These are phyloP conservation scores for Tetrapisispora fleetii DNA, from an alignment of 805 yeast species.

Conservation along the genomic window DNA sequence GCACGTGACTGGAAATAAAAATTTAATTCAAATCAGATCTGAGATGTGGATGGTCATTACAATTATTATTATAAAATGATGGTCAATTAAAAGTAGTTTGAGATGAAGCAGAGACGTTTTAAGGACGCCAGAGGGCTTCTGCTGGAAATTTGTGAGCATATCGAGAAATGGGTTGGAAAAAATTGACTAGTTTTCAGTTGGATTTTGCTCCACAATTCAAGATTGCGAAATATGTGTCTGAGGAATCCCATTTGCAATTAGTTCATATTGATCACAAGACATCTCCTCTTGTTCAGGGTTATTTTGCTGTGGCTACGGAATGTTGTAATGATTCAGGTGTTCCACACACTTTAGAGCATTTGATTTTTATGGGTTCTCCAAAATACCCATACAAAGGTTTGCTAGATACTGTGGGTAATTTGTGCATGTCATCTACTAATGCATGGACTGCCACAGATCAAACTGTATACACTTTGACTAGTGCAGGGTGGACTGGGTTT, in stretches of 20 bases:
- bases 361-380: slow-evolving; percentile 88
- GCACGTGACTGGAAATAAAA: background rate
- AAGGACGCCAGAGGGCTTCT: no score
- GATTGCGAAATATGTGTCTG: slow-evolving; percentile 68
- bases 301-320: slow-evolving; percentile 92
- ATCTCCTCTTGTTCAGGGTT: slow-evolving; percentile 86
- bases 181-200: slow-evolving; percentile 45
- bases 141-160: no score
- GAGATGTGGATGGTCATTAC: background rate
- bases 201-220: slow-evolving; percentile 62
- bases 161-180: slow-evolving; percentile 29
- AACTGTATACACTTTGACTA: slow-evolving; percentile 81
- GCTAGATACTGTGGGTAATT: slow-evolving; percentile 75
- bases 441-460: slow-evolving; percentile 97
- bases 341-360: slow-evolving; percentile 93
- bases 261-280: slow-evolving; percentile 62
- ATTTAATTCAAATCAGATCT: background rate
- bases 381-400: slow-evolving; percentile 87
- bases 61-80: no score
- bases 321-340: slow-evolving; percentile 78
- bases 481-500: slow-evolving; percentile 97
- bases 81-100: background rate
- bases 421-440: slow-evolving; percentile 77
- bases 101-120: no score
- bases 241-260: slow-evolving; percentile 72